These are phyloP conservation scores for Ganoderma leucocontextum DNA, from an alignment of 1,284 basidiomycete genomes.

Conservation along the genomic window DNA sequence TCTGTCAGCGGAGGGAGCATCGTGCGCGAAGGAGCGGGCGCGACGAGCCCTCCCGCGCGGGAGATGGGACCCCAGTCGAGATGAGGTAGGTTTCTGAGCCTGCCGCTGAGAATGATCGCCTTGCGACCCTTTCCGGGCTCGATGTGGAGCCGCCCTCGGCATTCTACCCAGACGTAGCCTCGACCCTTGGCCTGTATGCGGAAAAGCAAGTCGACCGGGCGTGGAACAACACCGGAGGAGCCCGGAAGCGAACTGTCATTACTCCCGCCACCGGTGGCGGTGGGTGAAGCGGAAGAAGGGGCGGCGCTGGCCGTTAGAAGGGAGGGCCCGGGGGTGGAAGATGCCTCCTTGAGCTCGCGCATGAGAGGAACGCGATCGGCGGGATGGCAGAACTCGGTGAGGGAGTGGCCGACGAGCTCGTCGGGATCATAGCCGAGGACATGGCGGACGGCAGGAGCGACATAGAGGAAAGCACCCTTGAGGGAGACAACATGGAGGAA, in stretches of 20 bases:
- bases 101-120: constrained; percentile 84
- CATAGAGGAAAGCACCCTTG: constrained; percentile 94
- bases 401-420: constrained; percentile 82
- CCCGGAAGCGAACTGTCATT: constrained; percentile 2
- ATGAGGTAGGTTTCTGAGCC: constrained; percentile 71
- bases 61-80: constrained; percentile 68
- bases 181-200: constrained; percentile 73
- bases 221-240: constrained; percentile 36
- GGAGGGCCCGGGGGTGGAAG: constrained; percentile 43
- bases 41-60: constrained; percentile 54
- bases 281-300: constrained; percentile 14
- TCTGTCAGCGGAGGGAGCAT: constrained; percentile 7
- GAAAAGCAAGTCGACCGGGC: constrained; percentile 80
- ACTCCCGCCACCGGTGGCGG: constrained; percentile 18
- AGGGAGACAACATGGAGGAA: constrained; percentile 92
- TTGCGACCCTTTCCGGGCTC: constrained; percentile 92
- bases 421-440: constrained; percentile 84
- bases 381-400: constrained; percentile 86
- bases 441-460: constrained; percentile 80
- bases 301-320: constrained; percentile 19
- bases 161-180: constrained; percentile 87
- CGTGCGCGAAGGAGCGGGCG: constrained; percentile 19
- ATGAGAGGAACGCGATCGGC: constrained; percentile 91
- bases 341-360: constrained; percentile 91
- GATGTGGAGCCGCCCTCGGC: constrained; percentile 83